A percentile compares a stretch with the other conserved stretches of the same genome.
phyloP scores from a whole-genome alignment of 768 basidiomycete species.

The Pleurotus citrinopileatus region DNA sequence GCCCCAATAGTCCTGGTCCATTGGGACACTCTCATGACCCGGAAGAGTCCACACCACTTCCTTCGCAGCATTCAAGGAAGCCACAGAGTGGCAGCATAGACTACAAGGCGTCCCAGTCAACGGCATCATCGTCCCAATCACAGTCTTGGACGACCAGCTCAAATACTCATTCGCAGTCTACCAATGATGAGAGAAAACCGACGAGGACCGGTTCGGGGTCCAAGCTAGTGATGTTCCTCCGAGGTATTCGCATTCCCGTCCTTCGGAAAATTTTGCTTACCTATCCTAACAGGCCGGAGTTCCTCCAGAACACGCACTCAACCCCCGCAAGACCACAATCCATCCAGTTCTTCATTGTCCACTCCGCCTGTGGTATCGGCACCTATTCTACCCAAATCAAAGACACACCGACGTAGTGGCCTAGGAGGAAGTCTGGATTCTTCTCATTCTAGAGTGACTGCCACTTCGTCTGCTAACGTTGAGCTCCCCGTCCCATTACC shows the following conservation, averaged over 20 bases:
- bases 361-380: slow-evolving; percentile 26
- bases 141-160: slow-evolving; percentile 7
- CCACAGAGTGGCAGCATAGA: not conserved
- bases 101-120: slow-evolving; percentile 12
- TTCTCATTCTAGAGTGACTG: not conserved
- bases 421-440: slow-evolving; percentile 3
- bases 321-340: slow-evolving; percentile 9
- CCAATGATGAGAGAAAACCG: not conserved
- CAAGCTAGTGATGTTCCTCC: slow-evolving; percentile 29
- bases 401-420: slow-evolving; percentile 5
- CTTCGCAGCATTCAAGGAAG: not conserved
- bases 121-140: slow-evolving; percentile 7
- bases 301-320: slow-evolving; percentile 15
- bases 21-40: slow-evolving; percentile 16
- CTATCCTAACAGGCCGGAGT: slow-evolving; percentile 12
- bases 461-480: not conserved
- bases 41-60: not conserved
- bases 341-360: slow-evolving; percentile 15
- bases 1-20: slow-evolving; percentile 22
- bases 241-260: slow-evolving; percentile 20
- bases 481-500: not conserved
- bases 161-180: not conserved
- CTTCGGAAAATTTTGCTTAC: not conserved
- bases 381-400: slow-evolving; percentile 22
- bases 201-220: not conserved